Conservation (phyloP, 805 yeast species). For the Yarrowia osloensis region DNA sequence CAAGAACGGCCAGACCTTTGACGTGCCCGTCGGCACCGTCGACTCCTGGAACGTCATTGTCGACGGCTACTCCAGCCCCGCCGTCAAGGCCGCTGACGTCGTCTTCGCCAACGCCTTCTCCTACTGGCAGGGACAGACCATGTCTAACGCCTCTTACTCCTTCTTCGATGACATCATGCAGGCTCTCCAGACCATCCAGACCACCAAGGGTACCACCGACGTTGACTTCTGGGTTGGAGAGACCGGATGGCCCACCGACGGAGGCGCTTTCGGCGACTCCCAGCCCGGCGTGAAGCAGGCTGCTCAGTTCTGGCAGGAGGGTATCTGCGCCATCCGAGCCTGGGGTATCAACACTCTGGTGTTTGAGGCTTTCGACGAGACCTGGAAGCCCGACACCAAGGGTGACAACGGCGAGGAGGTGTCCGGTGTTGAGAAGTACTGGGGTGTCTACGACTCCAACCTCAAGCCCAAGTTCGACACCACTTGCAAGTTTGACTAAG, state of each 20-base stretch:
- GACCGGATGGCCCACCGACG: conserved; percentile 95
- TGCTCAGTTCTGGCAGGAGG: conserved; percentile 77
- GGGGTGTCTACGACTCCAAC: conserved; percentile 76
- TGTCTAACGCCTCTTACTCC: conserved; percentile 79
- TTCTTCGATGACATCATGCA: conserved; percentile 98
- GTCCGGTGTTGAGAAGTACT: conserved; percentile 80
- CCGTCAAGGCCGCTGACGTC: conserved; percentile 78
- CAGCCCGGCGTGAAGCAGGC: conserved; percentile 76
- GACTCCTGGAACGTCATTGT: conserved; percentile 95
- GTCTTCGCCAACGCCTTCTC: conserved; percentile 95
- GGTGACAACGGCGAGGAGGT: conserved; percentile 54
- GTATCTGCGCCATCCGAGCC: conserved; percentile 88
- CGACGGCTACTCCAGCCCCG: conserved; percentile 70
- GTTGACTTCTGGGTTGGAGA: conserved; percentile 94
- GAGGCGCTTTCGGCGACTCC: conserved; percentile 68
- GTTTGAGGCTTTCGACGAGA: conserved; percentile 94
- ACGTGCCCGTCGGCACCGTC: conserved; percentile 83
- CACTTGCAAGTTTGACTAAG: conserved; percentile 36
- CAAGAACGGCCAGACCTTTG: conserved; percentile 76
- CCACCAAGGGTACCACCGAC: conserved; percentile 82
- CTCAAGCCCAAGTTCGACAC: conserved; percentile 42
- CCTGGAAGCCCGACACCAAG: conserved; percentile 92
- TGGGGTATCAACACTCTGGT: conserved; percentile 94
- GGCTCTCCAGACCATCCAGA: conserved; percentile 86
- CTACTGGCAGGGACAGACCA: conserved; percentile 97